Percentiles rank a stretch among this genome's conserved stretches.
phyloP scores from a whole-genome alignment of 148 eudicot species.

The Euryodendron excelsum region DNA sequence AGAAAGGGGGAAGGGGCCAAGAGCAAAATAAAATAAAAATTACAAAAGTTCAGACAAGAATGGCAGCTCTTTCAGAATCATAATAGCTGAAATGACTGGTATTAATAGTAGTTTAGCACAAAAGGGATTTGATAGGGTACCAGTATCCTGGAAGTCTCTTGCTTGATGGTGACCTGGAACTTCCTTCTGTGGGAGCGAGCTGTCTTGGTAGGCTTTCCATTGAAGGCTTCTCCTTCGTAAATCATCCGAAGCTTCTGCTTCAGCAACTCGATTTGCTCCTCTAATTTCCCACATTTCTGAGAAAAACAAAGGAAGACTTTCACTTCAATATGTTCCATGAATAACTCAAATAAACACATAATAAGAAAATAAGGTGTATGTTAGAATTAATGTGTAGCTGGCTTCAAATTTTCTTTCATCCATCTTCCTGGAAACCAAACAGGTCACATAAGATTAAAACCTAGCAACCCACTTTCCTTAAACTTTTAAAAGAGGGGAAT shows the following conservation, averaged over 20 bases:
- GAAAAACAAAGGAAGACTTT: background rate
- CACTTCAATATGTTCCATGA: background rate
- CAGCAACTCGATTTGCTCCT: slow-evolving; percentile 47
- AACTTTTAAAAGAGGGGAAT: background rate
- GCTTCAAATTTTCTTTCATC: background rate
- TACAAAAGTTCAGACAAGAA: too few relatives aligned
- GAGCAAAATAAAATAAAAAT: too few relatives aligned
- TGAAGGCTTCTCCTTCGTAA: slow-evolving; percentile 52
- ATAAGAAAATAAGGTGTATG: background rate
- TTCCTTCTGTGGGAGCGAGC: slow-evolving; percentile 59
- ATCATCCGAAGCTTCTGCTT: slow-evolving; percentile 52
- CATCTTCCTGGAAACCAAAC: background rate
- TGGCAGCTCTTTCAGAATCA: background rate
- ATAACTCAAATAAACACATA: background rate
- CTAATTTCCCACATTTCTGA: slow-evolving; percentile 57
- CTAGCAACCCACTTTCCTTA: too few relatives aligned
- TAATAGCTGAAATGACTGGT: too few relatives aligned
- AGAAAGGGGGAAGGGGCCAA: too few relatives aligned
- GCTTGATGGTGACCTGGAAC: slow-evolving; percentile 50
- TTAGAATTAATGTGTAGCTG: background rate
- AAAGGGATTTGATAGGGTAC: slow-evolving; percentile 18
- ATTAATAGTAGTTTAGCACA: background rate
- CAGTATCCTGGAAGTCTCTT: slow-evolving; percentile 57
- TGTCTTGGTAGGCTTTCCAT: slow-evolving; percentile 54
- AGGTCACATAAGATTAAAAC: too few relatives aligned